Percentiles rank a stretch among this genome's conserved stretches.
Conservation (phyloP, 2,329 filamentous ascomycete genomes). For the Cercospora sojina region DNA sequence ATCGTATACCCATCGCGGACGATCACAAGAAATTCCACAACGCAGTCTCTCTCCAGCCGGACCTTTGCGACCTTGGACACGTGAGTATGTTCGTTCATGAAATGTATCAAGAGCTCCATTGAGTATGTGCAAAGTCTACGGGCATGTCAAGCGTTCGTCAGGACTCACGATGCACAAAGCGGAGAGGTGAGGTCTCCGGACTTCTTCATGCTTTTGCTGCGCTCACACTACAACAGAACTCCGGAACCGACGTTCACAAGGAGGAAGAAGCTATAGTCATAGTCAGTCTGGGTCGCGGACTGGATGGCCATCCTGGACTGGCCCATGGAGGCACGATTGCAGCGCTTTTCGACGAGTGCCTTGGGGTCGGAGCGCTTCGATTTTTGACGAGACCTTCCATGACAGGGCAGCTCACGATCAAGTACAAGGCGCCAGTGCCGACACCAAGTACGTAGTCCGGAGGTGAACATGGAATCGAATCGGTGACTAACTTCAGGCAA, state of each 20-base stretch:
- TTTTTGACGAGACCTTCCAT: conserved; percentile 8
- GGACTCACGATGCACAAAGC: not conserved
- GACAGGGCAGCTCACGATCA: conserved; percentile 16
- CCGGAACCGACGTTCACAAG: not conserved
- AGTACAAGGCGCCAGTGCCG: conserved; percentile 17
- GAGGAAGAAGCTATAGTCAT: conserved; percentile 17
- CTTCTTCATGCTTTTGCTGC: not conserved
- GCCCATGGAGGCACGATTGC: conserved; percentile 19
- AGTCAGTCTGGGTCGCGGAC: conserved; percentile 14
- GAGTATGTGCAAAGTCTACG: not conserved
- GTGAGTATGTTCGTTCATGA: not conserved
- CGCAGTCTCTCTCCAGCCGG: conserved; percentile 14
- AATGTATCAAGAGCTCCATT: not conserved
- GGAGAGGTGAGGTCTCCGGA: not conserved
- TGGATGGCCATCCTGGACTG: conserved; percentile 14
- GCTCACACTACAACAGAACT: conserved; percentile 3
- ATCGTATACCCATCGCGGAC: conserved; percentile 13
- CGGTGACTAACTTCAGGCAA: not conserved
- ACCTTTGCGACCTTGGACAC: conserved; percentile 17
- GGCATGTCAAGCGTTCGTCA: conserved; percentile 14
- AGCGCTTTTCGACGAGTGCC: conserved; percentile 18
- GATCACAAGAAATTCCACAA: conserved; percentile 16
- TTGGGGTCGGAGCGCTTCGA: conserved; percentile 9
- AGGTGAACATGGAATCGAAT: not conserved
- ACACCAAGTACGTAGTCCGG: conserved; percentile 12